phyloP scores from a whole-genome alignment of 257 asterid species.

The Nicotiana sylvestris region DNA sequence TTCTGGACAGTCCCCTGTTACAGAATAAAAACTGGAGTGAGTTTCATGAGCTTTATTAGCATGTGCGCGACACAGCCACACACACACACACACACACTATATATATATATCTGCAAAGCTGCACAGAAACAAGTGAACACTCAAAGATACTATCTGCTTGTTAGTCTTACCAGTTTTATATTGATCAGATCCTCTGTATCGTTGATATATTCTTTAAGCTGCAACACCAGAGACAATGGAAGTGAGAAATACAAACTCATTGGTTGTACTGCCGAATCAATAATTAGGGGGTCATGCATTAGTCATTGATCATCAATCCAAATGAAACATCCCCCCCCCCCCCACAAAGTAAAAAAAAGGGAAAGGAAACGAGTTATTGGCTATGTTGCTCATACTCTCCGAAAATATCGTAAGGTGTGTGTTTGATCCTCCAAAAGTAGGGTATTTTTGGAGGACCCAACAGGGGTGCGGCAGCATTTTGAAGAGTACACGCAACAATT shows the following conservation, averaged over 20 bases:
- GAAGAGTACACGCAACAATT: background rate
- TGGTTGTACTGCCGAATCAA: background rate
- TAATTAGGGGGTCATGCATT: background rate
- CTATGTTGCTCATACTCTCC: no score
- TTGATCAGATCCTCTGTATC: slow-evolving; percentile 97
- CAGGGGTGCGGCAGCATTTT: no score
- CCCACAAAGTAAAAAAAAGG: no score
- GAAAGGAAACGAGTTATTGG: no score
- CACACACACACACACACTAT: no score
- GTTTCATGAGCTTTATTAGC: background rate
- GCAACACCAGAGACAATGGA: slow-evolving; percentile 24
- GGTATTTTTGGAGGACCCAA: no score
- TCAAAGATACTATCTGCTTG: background rate
- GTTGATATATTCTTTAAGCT: slow-evolving; percentile 97
- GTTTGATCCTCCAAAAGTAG: no score
- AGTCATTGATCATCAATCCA: background rate
- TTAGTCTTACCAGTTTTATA: slow-evolving; percentile 69
- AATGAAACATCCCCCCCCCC: no score
- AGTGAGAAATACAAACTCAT: background rate
- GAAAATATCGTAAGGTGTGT: no score
- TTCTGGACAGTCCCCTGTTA: slow-evolving; percentile 96
- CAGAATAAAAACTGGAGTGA: slow-evolving; percentile 9
- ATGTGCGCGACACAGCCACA: no score
- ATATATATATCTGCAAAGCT: background rate
- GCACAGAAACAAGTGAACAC: background rate